Percentiles rank a stretch among this genome's conserved stretches.
phyloP scores from a whole-genome alignment of 495 filamentous ascomycete species.

The Talaromyces borbonicus region DNA sequence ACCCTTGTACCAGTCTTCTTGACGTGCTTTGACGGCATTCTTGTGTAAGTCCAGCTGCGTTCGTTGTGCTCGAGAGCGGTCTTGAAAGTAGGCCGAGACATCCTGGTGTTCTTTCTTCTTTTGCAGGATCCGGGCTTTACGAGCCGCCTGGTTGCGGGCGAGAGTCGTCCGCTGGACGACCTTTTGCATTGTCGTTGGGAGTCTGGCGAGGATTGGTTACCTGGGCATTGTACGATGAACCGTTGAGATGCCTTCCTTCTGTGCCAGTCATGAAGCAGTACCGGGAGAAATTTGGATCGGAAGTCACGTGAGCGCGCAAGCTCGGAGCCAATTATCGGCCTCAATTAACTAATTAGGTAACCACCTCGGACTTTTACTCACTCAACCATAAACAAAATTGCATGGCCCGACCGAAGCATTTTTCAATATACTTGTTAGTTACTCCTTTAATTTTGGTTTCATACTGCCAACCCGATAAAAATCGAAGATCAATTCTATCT shows the following conservation, averaged over 20 bases:
- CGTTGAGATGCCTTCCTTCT: not conserved
- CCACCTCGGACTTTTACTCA: no score
- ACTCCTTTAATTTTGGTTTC: no score
- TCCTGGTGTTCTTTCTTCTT: constrained; percentile 26
- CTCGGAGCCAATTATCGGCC: no score
- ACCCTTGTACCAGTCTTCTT: constrained; percentile 69
- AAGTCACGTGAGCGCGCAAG: not conserved
- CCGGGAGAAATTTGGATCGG: constrained; percentile 2
- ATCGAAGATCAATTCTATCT: no score
- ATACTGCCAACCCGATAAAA: no score
- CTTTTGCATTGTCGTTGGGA: constrained; percentile 55
- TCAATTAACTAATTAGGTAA: no score
- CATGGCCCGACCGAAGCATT: no score
- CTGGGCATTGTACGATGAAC: constrained; percentile 1
- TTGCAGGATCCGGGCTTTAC: constrained; percentile 35
- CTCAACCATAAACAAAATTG: no score
- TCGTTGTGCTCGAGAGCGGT: constrained; percentile 24
- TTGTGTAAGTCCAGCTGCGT: constrained; percentile 21
- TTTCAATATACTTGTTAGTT: no score
- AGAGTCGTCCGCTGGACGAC: constrained; percentile 57
- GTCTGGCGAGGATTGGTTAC: constrained; percentile 10
- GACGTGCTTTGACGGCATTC: constrained; percentile 24
- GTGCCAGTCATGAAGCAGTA: not conserved
- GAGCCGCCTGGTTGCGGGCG: constrained; percentile 52
- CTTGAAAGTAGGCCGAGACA: constrained; percentile 22